Evolutionary conservation across 495 filamentous ascomycete species (phyloP), one percentile per base, ranked within the genome.

Genomic region (Penicillium canariense): DNA sequence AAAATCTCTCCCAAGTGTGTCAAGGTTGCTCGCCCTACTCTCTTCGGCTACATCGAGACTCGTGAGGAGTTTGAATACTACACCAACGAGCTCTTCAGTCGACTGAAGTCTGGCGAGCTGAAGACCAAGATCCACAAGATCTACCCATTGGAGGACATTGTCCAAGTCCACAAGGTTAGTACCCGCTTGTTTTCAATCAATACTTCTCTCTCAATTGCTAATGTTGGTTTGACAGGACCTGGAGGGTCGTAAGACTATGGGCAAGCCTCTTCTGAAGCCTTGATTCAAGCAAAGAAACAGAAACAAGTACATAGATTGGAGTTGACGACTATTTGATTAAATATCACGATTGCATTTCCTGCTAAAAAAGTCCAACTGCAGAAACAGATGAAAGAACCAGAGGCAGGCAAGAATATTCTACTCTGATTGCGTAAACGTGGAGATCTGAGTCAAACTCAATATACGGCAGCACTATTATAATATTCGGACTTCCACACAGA

Each of bases 101-200:
- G 91, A 54, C 79, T 97, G 27, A 64, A 70, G 49, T 78, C 81
- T 38, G 85, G 84, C 26, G 81, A 88, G 59, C 69, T 96, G 31
- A 85, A 89, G 58, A 78, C 87, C 18, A 79, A 80, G 58, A 81
- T 97, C 20, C 90, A 97, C 65, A 79, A 96, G 56, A 71, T 83
- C 1, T 98, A 97, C 68, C 83, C 86, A n/a, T 70, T 97, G 44
- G 79, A 82, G 66, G 87, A 96, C 26, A 83, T 90, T 18, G 82
- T 72, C 18, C 76, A 81, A 58, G 91, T 89, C 25, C 92, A 97
- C 60, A 73, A 64, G 55, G 81, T 83, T 62, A 56, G 72, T 64
- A 7, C 25, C 18, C 15, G 35, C 26, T 10, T 10, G 20, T 25
- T 35, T 8, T 26, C 36, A 23, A 46, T 23, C 7, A 2, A 2